Percentiles rank a stretch among this genome's conserved stretches.
phyloP scores from a whole-genome alignment of 768 basidiomycete genomes.

The Rossbeevera mucosa region DNA sequence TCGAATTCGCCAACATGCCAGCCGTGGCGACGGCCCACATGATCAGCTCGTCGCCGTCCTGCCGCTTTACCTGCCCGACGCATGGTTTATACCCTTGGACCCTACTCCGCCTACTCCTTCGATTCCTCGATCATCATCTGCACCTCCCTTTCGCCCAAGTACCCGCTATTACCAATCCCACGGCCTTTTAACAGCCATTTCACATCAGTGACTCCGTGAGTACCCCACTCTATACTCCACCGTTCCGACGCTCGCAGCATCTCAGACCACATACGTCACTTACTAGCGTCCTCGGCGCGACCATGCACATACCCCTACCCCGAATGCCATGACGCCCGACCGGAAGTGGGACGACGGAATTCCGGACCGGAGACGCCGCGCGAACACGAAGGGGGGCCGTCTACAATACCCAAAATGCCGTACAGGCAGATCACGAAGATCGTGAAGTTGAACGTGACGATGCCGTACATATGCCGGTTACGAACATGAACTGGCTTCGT shows the following conservation, averaged over 20 bases:
- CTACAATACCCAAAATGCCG: constrained; percentile 34
- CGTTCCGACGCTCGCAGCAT: constrained; percentile 28
- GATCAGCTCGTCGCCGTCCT: not conserved
- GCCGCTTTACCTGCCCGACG: not conserved
- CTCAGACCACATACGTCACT: constrained; percentile 32
- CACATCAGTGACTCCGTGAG: constrained; percentile 41
- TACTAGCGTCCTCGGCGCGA: constrained; percentile 32
- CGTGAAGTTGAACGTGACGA: constrained; percentile 36
- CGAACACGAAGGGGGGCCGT: constrained; percentile 32
- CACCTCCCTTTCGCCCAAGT: constrained; percentile 12
- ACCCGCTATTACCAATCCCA: constrained; percentile 16
- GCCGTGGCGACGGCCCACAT: too few relatives aligned
- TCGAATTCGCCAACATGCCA: not conserved
- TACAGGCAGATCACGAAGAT: constrained; percentile 34
- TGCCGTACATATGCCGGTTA: constrained; percentile 40
- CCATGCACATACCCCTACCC: constrained; percentile 34
- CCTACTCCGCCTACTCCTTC: constrained; percentile 6
- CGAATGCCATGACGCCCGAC: constrained; percentile 28
- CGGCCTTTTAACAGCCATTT: constrained; percentile 29
- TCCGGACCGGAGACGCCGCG: too few relatives aligned
- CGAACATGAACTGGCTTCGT: constrained; percentile 31
- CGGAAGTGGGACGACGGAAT: constrained; percentile 35
- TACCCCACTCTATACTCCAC: constrained; percentile 31
- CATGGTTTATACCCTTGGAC: not conserved
- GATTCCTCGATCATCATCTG: constrained; percentile 27